Evolutionary conservation across 2,329 filamentous ascomycete genomes (phyloP), one percentile per base, ranked within the genome.

Genomic region (Didymella arachidicola): DNA sequence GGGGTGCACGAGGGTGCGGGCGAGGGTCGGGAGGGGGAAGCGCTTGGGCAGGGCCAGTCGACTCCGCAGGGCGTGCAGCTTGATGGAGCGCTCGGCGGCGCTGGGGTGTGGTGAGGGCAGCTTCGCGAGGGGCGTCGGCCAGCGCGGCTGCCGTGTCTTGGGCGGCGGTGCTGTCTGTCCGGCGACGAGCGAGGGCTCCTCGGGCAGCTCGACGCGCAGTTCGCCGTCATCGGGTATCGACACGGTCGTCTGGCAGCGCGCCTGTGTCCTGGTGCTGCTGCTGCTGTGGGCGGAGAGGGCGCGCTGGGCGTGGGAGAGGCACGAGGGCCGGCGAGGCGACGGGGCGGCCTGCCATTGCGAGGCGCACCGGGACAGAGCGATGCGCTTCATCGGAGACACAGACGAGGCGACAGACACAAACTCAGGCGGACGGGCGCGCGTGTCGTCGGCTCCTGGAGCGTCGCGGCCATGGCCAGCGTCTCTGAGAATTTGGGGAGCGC

Each of bases 1-100:
- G 30, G 88, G 82, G 77, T 97, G 91, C 71, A 98, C 86, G 62
- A 99, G 87, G 53, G 92, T 87, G 61, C 94, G 87, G 61, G 92
- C 93, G 65, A 99, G 86, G 5, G 91, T 94, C 80, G 95, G 85
- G 60, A 96, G 80, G 34, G 95, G 94, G 63, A 98, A 85, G 79
- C 90, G 91, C 62, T 86, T 84, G 25, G 93, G 89, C 56, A 99
- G 87, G 39, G 87, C 87, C 61, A 99, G 86, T 77, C 95, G 91
- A 69, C 93, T 92, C 78, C 97, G 93, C 44, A 99, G 87, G 65
- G 95, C 93, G 64, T 93, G 88, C 69, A 99, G 89, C 82, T 97
- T 98, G 62, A 93, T 89, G 45, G 94, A 98, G 65, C 82, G 78
- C 60, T 83, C 79, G 42, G 92, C 90, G 65, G 84, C 83, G 69